Evolutionary conservation across 495 filamentous ascomycete genomes (phyloP), one percentile per base, ranked within the genome.

Genomic region (Tuber magnatum): DNA sequence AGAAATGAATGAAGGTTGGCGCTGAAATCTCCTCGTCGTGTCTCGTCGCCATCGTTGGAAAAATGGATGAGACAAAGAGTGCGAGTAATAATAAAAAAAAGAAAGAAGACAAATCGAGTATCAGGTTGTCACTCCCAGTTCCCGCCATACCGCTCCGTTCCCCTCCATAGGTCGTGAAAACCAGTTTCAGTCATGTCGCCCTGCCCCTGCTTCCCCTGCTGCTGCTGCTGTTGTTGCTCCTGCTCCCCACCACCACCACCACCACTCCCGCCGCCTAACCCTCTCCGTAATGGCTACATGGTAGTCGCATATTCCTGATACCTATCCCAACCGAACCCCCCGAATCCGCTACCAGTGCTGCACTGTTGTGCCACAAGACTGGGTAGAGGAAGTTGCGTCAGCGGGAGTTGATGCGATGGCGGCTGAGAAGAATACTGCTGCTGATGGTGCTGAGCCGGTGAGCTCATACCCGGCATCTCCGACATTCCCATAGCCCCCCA

Each of bases 341-440:
- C 90, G 84, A 91, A 94, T 24, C 92, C 92, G 76, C 87, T 84
- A 84, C 90, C 89, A 74, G 89, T 89, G 81, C 93, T 91, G 86
- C 95, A 99, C 83, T 93, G 92, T 81, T 89, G 88, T 75, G 92
- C 88, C 71, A 98, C 87, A 89, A 93, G 91, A 85, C 95, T 98
- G 32, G 95, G 94, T 44, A 99, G 87, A 69, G 94, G 93, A 38
- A 97, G 89, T 22, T 89, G 85, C 44, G 93, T 90, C 77, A 97
- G 90, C 74, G 91, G 88, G 56, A 92, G 88, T 77, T 89, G 87
- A 82, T 87, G 89, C 81, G 90, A 91, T 84, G 88, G 91, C 80
- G 92, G 84, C 82, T 89, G 74, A 87, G 90, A 86, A 81, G 86
- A 89, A 86, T 90, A 92, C 73, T 79, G 77, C 48, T 77, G 77